A percentile compares a stretch with the other conserved stretches of the same genome.
These are phyloP conservation scores for Ormosia semicastrata DNA, from an alignment of 306 rosid genomes.

Conservation along the genomic window DNA sequence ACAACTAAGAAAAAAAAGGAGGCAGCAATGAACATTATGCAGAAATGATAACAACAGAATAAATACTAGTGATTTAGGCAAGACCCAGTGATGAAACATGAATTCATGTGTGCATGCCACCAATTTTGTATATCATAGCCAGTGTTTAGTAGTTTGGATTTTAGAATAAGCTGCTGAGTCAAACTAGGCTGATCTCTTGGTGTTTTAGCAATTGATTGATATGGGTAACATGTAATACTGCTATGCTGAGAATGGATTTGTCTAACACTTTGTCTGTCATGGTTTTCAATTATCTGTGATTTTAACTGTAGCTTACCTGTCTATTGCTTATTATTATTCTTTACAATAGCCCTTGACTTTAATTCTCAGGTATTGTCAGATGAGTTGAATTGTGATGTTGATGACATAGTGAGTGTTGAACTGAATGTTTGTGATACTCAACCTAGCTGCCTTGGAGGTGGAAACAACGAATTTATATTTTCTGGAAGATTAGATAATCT, in stretches of 20 bases:
- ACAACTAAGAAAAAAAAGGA: neutral
- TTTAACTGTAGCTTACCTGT: slow-evolving; percentile 10
- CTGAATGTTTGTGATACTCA: slow-evolving; percentile 93
- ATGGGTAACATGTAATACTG: neutral
- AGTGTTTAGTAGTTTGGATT: neutral
- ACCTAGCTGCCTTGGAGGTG: slow-evolving; percentile 99
- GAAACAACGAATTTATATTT: slow-evolving; percentile 82
- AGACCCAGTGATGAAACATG: neutral
- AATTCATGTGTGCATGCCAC: neutral
- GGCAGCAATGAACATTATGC: neutral
- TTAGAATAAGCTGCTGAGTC: neutral
- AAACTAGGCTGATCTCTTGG: slow-evolving; percentile 14
- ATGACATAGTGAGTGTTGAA: slow-evolving; percentile 78
- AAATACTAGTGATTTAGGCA: neutral
- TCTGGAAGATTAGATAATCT: slow-evolving; percentile 99
- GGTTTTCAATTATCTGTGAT: neutral
- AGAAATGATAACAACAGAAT: neutral
- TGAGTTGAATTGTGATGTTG: slow-evolving; percentile 67
- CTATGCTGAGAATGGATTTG: slow-evolving; percentile 8
- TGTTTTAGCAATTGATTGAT: slow-evolving; percentile 18
- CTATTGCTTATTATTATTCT: slow-evolving; percentile 16
- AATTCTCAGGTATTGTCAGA: slow-evolving; percentile 69
- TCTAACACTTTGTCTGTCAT: neutral
- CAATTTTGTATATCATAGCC: neutral
- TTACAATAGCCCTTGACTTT: slow-evolving; percentile 18